Evolutionary conservation across 768 basidiomycete genomes (phyloP).

Genomic region (Tricholoma saponaceum): DNA sequence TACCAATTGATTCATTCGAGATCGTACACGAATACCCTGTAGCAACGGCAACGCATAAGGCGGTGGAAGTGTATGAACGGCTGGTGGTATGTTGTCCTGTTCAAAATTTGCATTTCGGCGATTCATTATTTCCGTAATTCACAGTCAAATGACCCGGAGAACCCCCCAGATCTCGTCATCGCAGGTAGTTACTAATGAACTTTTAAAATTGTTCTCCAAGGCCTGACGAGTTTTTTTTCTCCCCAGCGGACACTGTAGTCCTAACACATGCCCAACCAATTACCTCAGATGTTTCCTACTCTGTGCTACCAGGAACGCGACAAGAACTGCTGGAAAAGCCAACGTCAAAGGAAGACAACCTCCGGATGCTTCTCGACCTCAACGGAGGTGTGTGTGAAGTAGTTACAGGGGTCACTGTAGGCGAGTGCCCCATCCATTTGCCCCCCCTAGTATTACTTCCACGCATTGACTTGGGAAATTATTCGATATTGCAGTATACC

Average conservation of each 20-base stretch:
- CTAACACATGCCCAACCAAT: slow-evolving; percentile 68
- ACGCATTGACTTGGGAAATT: background rate
- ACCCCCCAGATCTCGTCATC: slow-evolving; percentile 78
- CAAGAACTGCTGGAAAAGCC: slow-evolving; percentile 94
- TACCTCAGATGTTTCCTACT: slow-evolving; percentile 52
- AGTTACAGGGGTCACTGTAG: slow-evolving; percentile 84
- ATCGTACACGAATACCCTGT: slow-evolving; percentile 73
- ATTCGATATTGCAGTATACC: slow-evolving; percentile 53
- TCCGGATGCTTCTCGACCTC: slow-evolving; percentile 83
- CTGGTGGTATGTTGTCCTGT: slow-evolving; percentile 44
- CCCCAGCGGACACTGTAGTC: slow-evolving; percentile 94
- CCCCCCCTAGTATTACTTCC: background rate
- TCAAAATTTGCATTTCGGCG: background rate
- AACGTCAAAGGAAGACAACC: slow-evolving; percentile 66
- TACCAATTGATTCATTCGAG: slow-evolving; percentile 62
- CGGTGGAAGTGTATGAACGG: slow-evolving; percentile 82
- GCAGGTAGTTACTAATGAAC: slow-evolving; percentile 41
- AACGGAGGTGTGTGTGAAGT: slow-evolving; percentile 89
- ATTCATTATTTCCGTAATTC: slow-evolving; percentile 1
- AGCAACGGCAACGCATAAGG: slow-evolving; percentile 75
- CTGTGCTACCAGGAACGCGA: slow-evolving; percentile 41
- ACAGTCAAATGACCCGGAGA: slow-evolving; percentile 53
- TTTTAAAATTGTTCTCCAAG: background rate
- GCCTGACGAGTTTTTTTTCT: background rate
- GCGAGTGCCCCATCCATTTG: slow-evolving; percentile 34